phyloP scores from a whole-genome alignment of 1,139 yeast species.

The Diutina neorugosa region DNA sequence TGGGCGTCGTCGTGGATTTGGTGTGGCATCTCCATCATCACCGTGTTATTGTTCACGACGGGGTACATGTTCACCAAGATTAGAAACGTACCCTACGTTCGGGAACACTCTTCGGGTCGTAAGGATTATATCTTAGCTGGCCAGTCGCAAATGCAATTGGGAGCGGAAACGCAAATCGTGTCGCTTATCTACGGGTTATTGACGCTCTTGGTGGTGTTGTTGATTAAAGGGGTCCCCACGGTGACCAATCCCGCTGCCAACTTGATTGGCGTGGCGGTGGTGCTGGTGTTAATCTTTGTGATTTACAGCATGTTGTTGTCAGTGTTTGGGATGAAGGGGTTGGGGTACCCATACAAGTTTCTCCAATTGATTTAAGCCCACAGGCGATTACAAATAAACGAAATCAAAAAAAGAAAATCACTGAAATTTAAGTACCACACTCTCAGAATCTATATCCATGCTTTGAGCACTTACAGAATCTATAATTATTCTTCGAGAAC shows the following conservation, averaged over 20 bases:
- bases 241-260: constrained; percentile 29
- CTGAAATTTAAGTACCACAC: too few species aligned
- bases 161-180: constrained; percentile 70
- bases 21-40: constrained; percentile 50
- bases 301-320: constrained; percentile 42
- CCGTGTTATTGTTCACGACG: constrained; percentile 60
- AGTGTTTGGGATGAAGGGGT: constrained; percentile 45
- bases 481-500: too few species aligned
- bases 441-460: too few species aligned
- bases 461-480: too few species aligned
- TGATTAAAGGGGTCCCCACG: constrained; percentile 37
- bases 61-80: constrained; percentile 94
- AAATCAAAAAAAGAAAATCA: too few species aligned
- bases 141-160: constrained; percentile 60
- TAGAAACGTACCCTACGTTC: constrained; percentile 62
- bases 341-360: constrained; percentile 50
- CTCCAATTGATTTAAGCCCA: constrained; percentile 12
- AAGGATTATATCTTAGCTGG: constrained; percentile 52
- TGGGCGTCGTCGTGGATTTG: constrained; percentile 34
- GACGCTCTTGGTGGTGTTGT: constrained; percentile 34
- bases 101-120: constrained; percentile 41
- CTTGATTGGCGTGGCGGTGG: constrained; percentile 28
- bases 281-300: constrained; percentile 30
- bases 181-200: constrained; percentile 51
- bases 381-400: too few species aligned